Evolutionary conservation across 768 basidiomycete species (phyloP).

Genomic region (Cyclocybe cylindracea): DNA sequence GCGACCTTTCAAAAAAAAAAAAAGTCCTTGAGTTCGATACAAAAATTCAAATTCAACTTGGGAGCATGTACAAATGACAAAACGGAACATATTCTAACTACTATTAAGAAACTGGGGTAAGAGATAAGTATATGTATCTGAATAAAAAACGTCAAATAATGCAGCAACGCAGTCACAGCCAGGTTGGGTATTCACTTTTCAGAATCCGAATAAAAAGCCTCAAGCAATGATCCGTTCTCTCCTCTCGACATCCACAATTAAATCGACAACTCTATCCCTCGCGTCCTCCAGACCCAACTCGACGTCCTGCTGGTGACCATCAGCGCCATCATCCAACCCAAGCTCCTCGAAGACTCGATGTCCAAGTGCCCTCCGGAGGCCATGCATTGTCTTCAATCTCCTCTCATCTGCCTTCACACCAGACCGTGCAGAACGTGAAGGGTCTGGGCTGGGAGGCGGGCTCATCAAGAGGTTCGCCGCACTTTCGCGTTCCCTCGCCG

Average conservation of each 20-base stretch:
- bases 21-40: too few species aligned
- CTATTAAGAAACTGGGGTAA: too few species aligned
- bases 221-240: slow-evolving; percentile 13
- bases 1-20: too few species aligned
- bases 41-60: too few species aligned
- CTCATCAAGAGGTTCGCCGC: slow-evolving; percentile 39
- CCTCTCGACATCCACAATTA: slow-evolving; percentile 52
- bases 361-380: slow-evolving; percentile 58
- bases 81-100: too few species aligned
- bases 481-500: slow-evolving; percentile 4
- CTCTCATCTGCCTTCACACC: slow-evolving; percentile 18
- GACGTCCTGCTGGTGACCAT: slow-evolving; percentile 43
- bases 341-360: slow-evolving; percentile 41
- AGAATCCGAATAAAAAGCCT: too few species aligned
- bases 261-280: slow-evolving; percentile 74
- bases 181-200: too few species aligned
- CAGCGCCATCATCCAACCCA: slow-evolving; percentile 51
- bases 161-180: too few species aligned
- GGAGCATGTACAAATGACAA: too few species aligned
- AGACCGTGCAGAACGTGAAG: slow-evolving; percentile 1
- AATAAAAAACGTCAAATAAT: too few species aligned
- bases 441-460: slow-evolving; percentile 56
- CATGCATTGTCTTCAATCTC: slow-evolving; percentile 40
- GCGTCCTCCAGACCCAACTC: slow-evolving; percentile 62
- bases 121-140: too few species aligned